A percentile compares a stretch with the other conserved stretches of the same genome.
Evolutionary conservation across 345 rosid genomes (phyloP).

Genomic region (Eucalyptus grandis): DNA sequence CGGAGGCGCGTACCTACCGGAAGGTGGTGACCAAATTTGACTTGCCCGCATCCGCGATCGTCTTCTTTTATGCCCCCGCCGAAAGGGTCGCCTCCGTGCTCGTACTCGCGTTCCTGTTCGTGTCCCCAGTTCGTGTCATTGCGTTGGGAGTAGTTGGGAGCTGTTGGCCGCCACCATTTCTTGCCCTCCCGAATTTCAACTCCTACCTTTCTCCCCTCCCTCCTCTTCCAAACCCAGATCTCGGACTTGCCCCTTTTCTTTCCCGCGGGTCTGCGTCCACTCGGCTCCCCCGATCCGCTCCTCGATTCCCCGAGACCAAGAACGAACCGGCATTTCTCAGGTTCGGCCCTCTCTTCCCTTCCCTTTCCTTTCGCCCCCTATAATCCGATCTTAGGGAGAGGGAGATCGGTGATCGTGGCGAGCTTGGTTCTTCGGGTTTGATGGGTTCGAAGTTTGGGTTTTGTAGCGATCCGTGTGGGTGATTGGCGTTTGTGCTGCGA

Average conservation of each 20-base stretch:
- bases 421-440: background rate
- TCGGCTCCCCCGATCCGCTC: background rate
- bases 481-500: background rate
- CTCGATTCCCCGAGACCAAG: background rate
- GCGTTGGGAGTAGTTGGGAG: background rate
- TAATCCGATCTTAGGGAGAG: background rate
- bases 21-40: conserved; percentile 13
- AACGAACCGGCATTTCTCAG: background rate
- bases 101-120: background rate
- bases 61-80: background rate
- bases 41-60: background rate
- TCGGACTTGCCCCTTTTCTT: background rate
- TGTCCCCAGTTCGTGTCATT: background rate
- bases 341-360: background rate
- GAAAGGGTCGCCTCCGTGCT: background rate
- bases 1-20: background rate
- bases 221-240: conserved; percentile 6
- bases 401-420: background rate
- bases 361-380: background rate
- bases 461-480: background rate
- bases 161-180: background rate
- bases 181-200: background rate
- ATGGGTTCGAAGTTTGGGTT: background rate
- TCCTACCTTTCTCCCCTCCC: background rate
- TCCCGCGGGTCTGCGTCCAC: background rate